Evolutionary conservation across 805 yeast genomes (phyloP).

Genomic region (Pichia cephalocereana): DNA sequence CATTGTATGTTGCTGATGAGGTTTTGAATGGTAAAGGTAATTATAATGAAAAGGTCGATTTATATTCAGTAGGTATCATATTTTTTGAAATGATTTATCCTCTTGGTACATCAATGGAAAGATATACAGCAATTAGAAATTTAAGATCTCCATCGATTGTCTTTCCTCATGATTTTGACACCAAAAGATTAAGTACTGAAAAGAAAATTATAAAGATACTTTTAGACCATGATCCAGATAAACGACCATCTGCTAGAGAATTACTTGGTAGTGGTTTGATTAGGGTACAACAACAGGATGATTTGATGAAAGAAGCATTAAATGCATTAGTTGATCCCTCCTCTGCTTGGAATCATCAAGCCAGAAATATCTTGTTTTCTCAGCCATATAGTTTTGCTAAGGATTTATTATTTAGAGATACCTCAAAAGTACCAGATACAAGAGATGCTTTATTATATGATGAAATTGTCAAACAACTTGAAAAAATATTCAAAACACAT

Average conservation of each 20-base stretch:
- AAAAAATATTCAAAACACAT: conserved; percentile 60
- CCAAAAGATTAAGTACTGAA: conserved; percentile 44
- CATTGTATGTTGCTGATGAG: conserved; percentile 87
- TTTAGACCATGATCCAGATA: conserved; percentile 68
- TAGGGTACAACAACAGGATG: conserved; percentile 87
- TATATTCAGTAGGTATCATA: conserved; percentile 90
- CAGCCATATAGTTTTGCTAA: conserved; percentile 81
- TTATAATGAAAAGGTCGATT: conserved; percentile 92
- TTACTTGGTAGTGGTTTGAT: conserved; percentile 72
- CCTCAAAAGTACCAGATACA: conserved; percentile 17
- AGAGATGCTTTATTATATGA: conserved; percentile 50
- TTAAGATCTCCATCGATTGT: conserved; percentile 50
- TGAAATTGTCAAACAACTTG: conserved; percentile 51
- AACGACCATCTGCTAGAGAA: conserved; percentile 72
- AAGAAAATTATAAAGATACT: conserved; percentile 56
- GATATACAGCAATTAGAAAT: conserved; percentile 61
- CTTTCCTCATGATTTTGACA: conserved; percentile 64
- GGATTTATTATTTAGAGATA: conserved; percentile 70
- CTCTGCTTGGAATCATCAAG: conserved; percentile 92
- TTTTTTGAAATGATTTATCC: conserved; percentile 91
- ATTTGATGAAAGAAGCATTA: conserved; percentile 79
- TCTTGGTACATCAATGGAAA: conserved; percentile 88
- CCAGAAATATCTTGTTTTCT: conserved; percentile 73
- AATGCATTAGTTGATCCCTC: conserved; percentile 80
- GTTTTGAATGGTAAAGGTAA: conserved; percentile 61